phyloP scores from a whole-genome alignment of 345 rosid genomes.

The Pugionium dolabratum region DNA sequence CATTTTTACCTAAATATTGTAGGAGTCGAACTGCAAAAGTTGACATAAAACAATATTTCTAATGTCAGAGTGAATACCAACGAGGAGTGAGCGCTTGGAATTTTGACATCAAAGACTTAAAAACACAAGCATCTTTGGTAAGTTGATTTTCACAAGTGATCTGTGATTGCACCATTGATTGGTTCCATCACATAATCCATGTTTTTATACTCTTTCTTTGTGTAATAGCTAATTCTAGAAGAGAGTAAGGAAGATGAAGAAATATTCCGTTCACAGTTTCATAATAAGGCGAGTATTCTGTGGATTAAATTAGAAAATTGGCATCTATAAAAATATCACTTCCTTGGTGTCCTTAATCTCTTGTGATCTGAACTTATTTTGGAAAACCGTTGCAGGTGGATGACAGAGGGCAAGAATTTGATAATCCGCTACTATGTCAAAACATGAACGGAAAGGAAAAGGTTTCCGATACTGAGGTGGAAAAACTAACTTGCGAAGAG shows the following conservation, averaged over 20 bases:
- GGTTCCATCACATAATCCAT: conserved; percentile 12
- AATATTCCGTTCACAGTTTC: conserved; percentile 16
- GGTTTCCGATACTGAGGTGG: conserved; percentile 46
- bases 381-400: conserved; percentile 43
- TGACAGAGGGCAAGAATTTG: conserved; percentile 35
- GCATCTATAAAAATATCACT: conserved; percentile 3
- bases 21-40: conserved; percentile 10
- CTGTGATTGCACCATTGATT: conserved; percentile 13
- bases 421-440: conserved; percentile 42
- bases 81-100: conserved; percentile 99
- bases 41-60: conserved; percentile 14
- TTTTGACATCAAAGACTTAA: conserved; percentile 90
- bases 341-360: conserved; percentile 30
- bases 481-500: conserved; percentile 46
- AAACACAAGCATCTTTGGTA: conserved; percentile 94
- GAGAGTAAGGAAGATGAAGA: conserved; percentile 69
- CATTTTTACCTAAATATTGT: conserved; percentile 7
- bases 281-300: conserved; percentile 34
- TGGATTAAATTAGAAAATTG: background rate
- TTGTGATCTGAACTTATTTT: conserved; percentile 40
- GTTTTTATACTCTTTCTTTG: conserved; percentile 25
- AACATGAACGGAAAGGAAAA: conserved; percentile 55
- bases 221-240: conserved; percentile 54
- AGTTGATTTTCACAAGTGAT: conserved; percentile 29
- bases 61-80: conserved; percentile 86